Evolutionary conservation across 2,329 filamentous ascomycete genomes (phyloP), one percentile per base, ranked within the genome.

Genomic region (Sarocladium oryzae): DNA sequence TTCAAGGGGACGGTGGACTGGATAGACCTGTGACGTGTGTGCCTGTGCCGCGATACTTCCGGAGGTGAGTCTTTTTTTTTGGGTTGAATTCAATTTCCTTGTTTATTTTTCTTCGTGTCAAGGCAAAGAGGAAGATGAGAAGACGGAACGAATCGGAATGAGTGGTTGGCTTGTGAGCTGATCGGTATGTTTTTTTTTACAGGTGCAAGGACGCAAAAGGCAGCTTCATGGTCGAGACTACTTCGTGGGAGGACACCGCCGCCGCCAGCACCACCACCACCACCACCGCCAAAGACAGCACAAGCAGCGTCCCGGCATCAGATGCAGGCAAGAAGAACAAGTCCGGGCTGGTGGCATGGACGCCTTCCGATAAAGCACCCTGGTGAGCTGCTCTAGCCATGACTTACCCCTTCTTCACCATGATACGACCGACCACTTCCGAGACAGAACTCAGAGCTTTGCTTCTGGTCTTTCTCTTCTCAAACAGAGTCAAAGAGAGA

Each of bases 181-280:
- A 30, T 28, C n/a, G n/a, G n/a, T n/a, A n/a, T n/a, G n/a, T n/a
- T n/a, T 9, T 15, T 9, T 35, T 35, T 4, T 32, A 20, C 23
- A 36, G 51, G 11, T 40, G 54, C 55, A 33, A 61, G 85, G 82
- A 57, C 85, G 82, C 63, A 68, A 77, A 78, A 13, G 78, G 77
- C 4, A 68, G 53, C 7, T 85, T 85, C 58, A 76, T 71, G 62
- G 77, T 83, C 38, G 82, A 85, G 67, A 85, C 82, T 21, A 85
- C 82, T 11, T 72, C 74, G 38, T 85, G 81, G 81, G 81, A 85
- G 66, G 71, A 64, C n/a, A n/a, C n/a, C n/a, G n/a, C n/a, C n/a
- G n/a, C n/a, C n/a, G n/a, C n/a, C n/a, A n/a, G 28, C 7, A 13
- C 28, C 43, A 30, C 43, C 24, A 33, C 43, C 10, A 33, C 16